Percentiles rank a stretch among this genome's conserved stretches.
Evolutionary conservation across 164 flowering plant genomes (phyloP).

Genomic region (Magnolia sinica): DNA sequence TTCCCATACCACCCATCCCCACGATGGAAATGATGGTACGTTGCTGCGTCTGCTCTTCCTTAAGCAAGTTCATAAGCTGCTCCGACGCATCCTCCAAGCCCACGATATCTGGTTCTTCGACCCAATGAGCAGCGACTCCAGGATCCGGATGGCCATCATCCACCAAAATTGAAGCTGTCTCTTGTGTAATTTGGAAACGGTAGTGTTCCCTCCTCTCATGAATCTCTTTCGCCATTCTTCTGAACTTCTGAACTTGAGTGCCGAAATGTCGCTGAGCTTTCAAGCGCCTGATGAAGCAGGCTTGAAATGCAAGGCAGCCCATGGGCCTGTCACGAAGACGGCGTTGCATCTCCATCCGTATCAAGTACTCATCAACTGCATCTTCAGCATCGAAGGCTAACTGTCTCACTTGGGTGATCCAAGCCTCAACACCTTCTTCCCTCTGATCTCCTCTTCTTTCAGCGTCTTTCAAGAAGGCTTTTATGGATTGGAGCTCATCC

Average conservation of each 20-base stretch:
- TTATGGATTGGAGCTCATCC: neutral
- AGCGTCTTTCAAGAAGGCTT: neutral
- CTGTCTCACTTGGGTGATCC: neutral
- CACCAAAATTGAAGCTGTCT: too few species aligned
- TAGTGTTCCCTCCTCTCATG: neutral
- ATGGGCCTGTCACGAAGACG: neutral
- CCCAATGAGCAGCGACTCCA: neutral
- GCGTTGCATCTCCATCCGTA: neutral
- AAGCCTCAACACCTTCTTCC: neutral
- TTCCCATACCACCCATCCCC: neutral
- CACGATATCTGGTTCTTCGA: conserved; percentile 1
- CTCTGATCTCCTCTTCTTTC: neutral
- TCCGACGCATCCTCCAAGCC: neutral
- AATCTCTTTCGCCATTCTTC: neutral
- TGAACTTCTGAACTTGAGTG: neutral
- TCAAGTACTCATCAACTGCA: neutral
- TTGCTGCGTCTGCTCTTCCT: neutral
- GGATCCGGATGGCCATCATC: neutral
- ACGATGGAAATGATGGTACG: neutral
- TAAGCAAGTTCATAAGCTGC: neutral
- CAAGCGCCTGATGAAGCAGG: neutral
- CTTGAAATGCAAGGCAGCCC: neutral
- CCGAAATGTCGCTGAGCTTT: neutral
- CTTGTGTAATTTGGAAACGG: neutral
- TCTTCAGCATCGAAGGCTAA: neutral